Conservation (phyloP, 73 alveolate genomes). For the Paramecium tetraurelia region DNA sequence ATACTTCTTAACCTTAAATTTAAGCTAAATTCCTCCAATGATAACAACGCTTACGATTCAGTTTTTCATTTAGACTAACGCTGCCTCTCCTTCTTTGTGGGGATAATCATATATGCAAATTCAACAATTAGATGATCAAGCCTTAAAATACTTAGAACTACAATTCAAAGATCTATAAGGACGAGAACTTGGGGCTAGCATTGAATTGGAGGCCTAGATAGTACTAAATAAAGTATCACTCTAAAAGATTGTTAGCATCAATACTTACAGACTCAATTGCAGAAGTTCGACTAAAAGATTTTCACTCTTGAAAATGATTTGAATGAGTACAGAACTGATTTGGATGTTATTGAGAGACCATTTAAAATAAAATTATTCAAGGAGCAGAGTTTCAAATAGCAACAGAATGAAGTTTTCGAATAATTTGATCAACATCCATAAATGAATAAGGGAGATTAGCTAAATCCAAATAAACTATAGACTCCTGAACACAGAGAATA, state of each 20-base stretch:
- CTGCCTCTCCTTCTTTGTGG: not conserved
- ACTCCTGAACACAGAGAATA: not conserved
- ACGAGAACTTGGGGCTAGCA: not conserved
- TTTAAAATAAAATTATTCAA: not conserved
- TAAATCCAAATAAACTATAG: not conserved
- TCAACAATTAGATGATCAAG: not conserved
- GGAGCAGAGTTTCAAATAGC: not conserved
- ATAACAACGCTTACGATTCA: not conserved
- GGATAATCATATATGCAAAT: not conserved
- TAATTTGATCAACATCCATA: not conserved
- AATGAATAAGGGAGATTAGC: not conserved
- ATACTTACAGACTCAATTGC: not conserved
- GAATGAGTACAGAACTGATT: not conserved
- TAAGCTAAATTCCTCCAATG: slow-evolving; percentile 34
- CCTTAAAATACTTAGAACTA: not conserved
- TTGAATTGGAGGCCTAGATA: not conserved
- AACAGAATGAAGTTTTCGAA: not conserved
- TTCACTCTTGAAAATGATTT: not conserved
- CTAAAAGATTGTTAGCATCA: not conserved
- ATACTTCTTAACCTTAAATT: not conserved
- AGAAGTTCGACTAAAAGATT: not conserved
- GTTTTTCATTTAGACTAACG: not conserved
- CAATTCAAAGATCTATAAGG: not conserved
- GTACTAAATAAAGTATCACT: not conserved
- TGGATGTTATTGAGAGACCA: not conserved